Evolutionary conservation across 164 flowering plant species (phyloP).

Genomic region (Aristolochia fimbriata): DNA sequence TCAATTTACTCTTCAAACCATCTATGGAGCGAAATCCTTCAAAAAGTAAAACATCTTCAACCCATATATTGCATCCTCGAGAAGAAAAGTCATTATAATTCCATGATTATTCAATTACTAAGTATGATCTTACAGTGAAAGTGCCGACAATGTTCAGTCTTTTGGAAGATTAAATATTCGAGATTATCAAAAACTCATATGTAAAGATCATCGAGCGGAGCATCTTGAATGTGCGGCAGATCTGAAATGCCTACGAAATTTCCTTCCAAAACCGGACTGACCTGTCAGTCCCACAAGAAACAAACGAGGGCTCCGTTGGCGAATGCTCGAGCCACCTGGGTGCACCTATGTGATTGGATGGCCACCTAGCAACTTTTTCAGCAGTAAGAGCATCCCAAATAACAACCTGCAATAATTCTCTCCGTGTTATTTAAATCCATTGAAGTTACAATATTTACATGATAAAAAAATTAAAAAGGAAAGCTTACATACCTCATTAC

Average conservation of each 20-base stretch:
- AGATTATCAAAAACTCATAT: too few species aligned
- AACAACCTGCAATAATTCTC: constrained; percentile 42
- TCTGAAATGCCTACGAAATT: constrained; percentile 13
- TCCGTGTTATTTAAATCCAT: constrained; percentile 2
- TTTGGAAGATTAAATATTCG: too few species aligned
- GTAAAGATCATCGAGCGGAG: too few species aligned
- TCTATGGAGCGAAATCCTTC: too few species aligned
- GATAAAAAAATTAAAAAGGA: background rate
- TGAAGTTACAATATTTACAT: background rate
- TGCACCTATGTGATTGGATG: constrained; percentile 66
- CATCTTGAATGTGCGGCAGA: too few species aligned
- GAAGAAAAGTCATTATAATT: too few species aligned
- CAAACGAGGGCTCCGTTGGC: constrained; percentile 66
- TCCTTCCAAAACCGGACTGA: constrained; percentile 81
- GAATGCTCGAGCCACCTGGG: constrained; percentile 89
- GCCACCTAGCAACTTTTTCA: constrained; percentile 66
- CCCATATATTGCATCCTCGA: too few species aligned
- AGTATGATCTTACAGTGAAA: too few species aligned
- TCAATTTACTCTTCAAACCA: too few species aligned
- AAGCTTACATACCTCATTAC: constrained; percentile 51
- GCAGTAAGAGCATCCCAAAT: constrained; percentile 77
- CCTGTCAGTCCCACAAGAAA: constrained; percentile 71
- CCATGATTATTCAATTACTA: too few species aligned
- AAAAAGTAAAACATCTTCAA: too few species aligned
- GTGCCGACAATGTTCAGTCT: too few species aligned